These are phyloP conservation scores for Kazachstania bromeliacearum DNA, from an alignment of 805 yeast species.

Conservation along the genomic window DNA sequence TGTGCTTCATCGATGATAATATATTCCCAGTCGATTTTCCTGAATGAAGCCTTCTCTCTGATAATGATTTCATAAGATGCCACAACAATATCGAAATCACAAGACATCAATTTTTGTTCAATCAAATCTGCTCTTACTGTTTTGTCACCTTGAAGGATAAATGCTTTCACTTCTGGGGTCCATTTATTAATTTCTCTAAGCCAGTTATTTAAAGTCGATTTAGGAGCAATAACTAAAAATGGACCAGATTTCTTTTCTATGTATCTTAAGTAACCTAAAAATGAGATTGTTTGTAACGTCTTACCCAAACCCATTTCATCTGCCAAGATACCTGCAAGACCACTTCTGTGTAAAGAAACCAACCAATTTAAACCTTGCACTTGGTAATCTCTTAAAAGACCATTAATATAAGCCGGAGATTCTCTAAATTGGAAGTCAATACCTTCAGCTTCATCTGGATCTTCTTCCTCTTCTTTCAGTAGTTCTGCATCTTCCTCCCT, in stretches of 20 bases:
- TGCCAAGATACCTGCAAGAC: constrained; percentile 66
- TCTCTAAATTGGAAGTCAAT: constrained; percentile 53
- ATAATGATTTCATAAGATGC: constrained; percentile 73
- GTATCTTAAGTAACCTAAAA: constrained; percentile 62
- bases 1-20: constrained; percentile 75
- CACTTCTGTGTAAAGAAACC: constrained; percentile 55
- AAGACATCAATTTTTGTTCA: constrained; percentile 38
- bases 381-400: constrained; percentile 62
- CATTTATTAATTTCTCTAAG: constrained; percentile 63
- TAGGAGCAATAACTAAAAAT: constrained; percentile 67
- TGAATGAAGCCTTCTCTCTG: constrained; percentile 57
- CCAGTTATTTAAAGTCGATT: constrained; percentile 77
- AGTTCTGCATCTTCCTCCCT: constrained; percentile 73
- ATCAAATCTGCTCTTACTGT: constrained; percentile 52
- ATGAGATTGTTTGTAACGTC: constrained; percentile 70
- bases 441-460: constrained; percentile 12
- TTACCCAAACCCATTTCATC: constrained; percentile 86
- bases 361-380: constrained; percentile 78
- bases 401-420: constrained; percentile 66
- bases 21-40: constrained; percentile 66
- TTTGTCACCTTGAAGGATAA: constrained; percentile 67
- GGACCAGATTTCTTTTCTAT: constrained; percentile 57
- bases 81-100: constrained; percentile 64
- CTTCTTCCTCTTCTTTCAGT: constrained; percentile 42
- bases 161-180: constrained; percentile 70